Base-by-base conservation (phyloP, 257 asterid genomes). In the Schizonepeta tenuifolia region DNA sequence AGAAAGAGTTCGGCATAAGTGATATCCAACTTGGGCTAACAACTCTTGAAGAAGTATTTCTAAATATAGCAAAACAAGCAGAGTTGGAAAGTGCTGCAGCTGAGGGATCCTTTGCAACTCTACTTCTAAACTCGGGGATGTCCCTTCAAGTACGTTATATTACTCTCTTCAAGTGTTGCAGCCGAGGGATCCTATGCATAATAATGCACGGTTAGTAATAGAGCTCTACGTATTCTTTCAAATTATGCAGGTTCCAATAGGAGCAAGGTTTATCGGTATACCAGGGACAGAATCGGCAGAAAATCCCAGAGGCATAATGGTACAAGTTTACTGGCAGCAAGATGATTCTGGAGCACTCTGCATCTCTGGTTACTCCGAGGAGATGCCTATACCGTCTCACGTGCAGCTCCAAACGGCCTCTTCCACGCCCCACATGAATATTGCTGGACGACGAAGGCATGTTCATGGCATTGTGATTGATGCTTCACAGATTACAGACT, bases 11-110 rank as follows among this genome's bases (percentile, higher is more conserved):
- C 21, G 86, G 88, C 9, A 92, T 92, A 81, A 22, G 93, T 28
- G 97, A 92, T 78, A 83, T 92, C 86, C 97, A 92, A 78, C 92
- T 92, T 17, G 95, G 97, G 55, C 92, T 92, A 31, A 77, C 97
- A 21, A 92, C 97, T 24, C 88, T 92, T 1, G 97, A 92, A 85
- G 96, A 92, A 84, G 97, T 92, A 31, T 92, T 92, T 69, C 81
- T 89, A 38, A 89, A 88, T 70, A 92, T 92, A 43, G 93, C 96
- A 38, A 88, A 79, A 65, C 78, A 83, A 76, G 96, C 97, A 41
- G 97, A 89, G 81, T 44, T 89, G 67, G 97, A 92, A 85, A 86
- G 58, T 63, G 96, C 96, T 59, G 83, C 85, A 13, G 90, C 90
- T 8, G 96, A 86, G 67, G 96, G 92, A 74, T 70, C 78, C 73